Evolutionary conservation across 2,329 filamentous ascomycete genomes (phyloP), one percentile per base, ranked within the genome.

Genomic region (Talaromyces sp.): DNA sequence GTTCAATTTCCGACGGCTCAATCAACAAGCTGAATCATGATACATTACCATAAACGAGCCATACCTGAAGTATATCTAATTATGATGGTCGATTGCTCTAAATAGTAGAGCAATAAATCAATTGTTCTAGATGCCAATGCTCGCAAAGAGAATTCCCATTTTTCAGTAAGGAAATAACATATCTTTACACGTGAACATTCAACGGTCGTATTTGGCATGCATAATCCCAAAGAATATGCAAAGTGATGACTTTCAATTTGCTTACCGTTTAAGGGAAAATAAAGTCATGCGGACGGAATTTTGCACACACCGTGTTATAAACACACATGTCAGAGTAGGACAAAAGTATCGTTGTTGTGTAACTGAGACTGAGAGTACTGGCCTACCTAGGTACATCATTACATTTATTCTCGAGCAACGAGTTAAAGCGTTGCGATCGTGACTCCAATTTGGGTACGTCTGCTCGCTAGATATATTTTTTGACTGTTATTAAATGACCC

Each of bases 231-330:
- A n/a, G 57, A 47, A 35, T 8, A 31, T 49, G 11, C 16, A 61
- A 39, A 61, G 19, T 14, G 14, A 39, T 16, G 49, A 31, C 6
- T 24, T 31, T 19, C 35, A 22, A 43, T 50, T 43, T n/a, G 13
- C 10, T 50, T 52, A 43, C 60, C 16, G 13, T 31, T 52, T 22
- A 22, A 13, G 19, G 60, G 13, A 61, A 50, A 52, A 31, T n/a
- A 45, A 19, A 22, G 27, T 16, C 60, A 54, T 43, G 60, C 35
- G 8, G 22, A 22, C 33, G 47, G 45, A 43, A 41, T 54, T 14
- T 13, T 62, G 60, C 60, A 62, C 54, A 54, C 60, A 43, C 47
- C 24, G 60, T 62, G 45, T 43, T 62, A 10, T 31, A 27, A 24
- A 61, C 37, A 35, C 37, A 62, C 47, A 61, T 50, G 24, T 24